Evolutionary conservation across 768 basidiomycete genomes (phyloP).

Genomic region (Mycena vitilis): DNA sequence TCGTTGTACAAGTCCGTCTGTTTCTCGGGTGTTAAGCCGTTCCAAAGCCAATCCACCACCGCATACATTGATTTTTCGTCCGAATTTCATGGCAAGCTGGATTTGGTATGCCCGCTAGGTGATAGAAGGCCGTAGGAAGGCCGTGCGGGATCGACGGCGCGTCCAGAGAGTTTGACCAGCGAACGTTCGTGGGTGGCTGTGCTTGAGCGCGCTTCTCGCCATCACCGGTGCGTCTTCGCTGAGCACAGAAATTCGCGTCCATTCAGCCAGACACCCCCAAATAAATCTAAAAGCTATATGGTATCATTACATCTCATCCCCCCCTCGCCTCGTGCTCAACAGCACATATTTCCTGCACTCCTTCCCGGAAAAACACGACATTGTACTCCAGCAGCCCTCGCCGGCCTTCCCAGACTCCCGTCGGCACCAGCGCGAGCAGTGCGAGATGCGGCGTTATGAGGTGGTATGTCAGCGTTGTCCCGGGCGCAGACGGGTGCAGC

Average conservation of each 20-base stretch:
- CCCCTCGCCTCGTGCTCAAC: slow-evolving; percentile 72
- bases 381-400: slow-evolving; percentile 88
- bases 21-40: not conserved
- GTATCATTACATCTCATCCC: not conserved
- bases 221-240: no score
- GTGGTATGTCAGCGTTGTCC: slow-evolving; percentile 88
- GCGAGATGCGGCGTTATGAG: slow-evolving; percentile 79
- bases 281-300: no score
- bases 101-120: no score
- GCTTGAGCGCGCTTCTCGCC: no score
- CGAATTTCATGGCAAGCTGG: slow-evolving; percentile 31
- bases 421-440: slow-evolving; percentile 78
- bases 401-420: slow-evolving; percentile 76
- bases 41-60: slow-evolving; percentile 4
- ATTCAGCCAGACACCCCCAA: no score
- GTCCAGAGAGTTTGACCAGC: no score
- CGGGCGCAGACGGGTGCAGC: slow-evolving; percentile 66
- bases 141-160: no score
- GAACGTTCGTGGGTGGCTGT: no score
- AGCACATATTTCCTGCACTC: slow-evolving; percentile 84
- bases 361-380: slow-evolving; percentile 86
- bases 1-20: slow-evolving; percentile 89
- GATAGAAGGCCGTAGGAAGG: no score
- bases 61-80: slow-evolving; percentile 36
- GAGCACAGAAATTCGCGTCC: no score